Base-by-base conservation (phyloP, 2,329 filamentous ascomycete species). In the Fusarium mexicanum region DNA sequence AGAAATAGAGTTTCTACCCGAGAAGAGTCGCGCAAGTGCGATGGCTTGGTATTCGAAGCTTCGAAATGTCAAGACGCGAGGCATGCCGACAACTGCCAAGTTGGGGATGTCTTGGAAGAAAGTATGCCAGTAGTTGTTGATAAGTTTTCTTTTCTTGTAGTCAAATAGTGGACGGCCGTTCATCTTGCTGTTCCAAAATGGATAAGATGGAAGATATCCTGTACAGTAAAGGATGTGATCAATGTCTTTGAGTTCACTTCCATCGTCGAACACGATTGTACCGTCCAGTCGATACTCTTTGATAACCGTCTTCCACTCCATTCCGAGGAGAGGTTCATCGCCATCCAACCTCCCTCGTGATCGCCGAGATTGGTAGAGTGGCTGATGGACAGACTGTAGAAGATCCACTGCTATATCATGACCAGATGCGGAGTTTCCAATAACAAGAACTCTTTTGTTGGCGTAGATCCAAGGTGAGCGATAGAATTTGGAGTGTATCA, bases 21-120 rank as follows among this genome's bases (percentile, higher is more conserved):
- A 79, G 73, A 85, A 88, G 0, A 88, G 73, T 5, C 88, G 81
- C 7, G 88, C 87, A 1, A 89, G 78, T 3, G 87, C 87, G 46
- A 89, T 81, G 4, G 86, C 87, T 76, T 89, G 88, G 69, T 89
- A 89, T 76, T 89, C 88, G 69, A 89, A 89, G 41, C 85, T 86
- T 12, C 87, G 79, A 64, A 89, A 89, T 0, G 87, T 89, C 18
- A 88, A 77, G 0, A 85, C 85, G 2, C 87, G 84, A 4, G 87
- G 87, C 11, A 89, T 76, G 0, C 88, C 89, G 0, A 90, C 83
- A 17, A 89, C 80, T 0, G 83, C 89, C 0, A 91, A 79, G 0
- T 85, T 87, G 0, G 83, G 78, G 46, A 85, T 85, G 29, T 85
- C 83, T 3, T 81, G 84, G 57, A 88, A 83, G 77, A 90, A 90